Base-by-base conservation (phyloP, 2,329 filamentous ascomycete species). In the Trichoderma guizhouense region DNA sequence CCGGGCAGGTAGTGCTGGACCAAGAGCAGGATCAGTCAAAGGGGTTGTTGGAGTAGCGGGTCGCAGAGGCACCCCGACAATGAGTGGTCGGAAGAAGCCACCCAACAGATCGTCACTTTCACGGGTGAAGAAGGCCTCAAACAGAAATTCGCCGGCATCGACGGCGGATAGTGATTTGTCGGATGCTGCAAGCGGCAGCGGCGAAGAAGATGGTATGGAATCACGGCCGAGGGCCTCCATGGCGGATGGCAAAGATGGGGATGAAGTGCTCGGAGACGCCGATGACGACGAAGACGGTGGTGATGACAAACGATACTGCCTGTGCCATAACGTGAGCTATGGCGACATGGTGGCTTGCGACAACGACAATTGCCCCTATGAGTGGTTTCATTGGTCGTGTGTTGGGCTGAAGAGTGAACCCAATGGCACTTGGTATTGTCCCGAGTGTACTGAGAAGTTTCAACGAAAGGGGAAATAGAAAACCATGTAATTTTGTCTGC, bases 271-370 rank as follows among this genome's bases (percentile, higher is more conserved):
- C 76, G 87, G 87, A 32, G 86, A 86, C 71, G 86, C 83, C 9
- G 85, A 89, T 71, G 85, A 89, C 26, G 90, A 91, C 36, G 91
- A 93, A 64, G 92, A 93, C 71, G 91, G 91, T 55, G 90, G 90
- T 69, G 91, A 91, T 74, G 92, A 94, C 81, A 91, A 92, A 78
- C 93, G 93, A 80, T 96, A 96, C 82, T 96, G 93, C 82, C 86
- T 91, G 34, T 96, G 93, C 81, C 91, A 95, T 79, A 92, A 92
- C 76, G 91, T 95, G 75, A 94, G 92, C 81, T 94, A 93, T 78
- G 93, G 93, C 73, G 92, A 95, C 78, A 96, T 96, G 93, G 93
- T 96, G 74, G 93, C 92, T 34, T 96, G 93, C 83, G 93, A 96
- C 83, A 95, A 95, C 80, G 90, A 92, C 72, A 87, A 91, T 75